Base-by-base conservation (phyloP, 2,329 filamentous ascomycete species). In the Bipolaris oryzae region DNA sequence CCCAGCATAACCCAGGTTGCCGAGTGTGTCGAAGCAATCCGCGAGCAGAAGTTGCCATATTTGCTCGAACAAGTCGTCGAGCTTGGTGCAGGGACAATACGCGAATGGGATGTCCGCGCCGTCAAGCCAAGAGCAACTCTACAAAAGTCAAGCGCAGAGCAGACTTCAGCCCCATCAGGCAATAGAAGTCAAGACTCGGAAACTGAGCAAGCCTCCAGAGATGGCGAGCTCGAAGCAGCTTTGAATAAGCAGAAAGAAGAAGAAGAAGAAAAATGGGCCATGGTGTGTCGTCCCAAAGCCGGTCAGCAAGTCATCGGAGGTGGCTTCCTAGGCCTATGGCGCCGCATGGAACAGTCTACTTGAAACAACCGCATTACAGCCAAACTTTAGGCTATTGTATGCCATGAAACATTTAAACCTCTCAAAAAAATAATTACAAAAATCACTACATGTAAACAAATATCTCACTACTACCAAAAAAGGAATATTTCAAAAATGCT, bases 1-100 rank as follows among this genome's bases (percentile, higher is more conserved):
- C 91, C 91, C 0, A 91, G 87, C 65, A 86, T 95, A 56, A 92
- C 90, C 9, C 91, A 94, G 73, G 89, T 94, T 53, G 86, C 83
- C 38, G 82, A 87, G 5, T 89, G 88, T 56, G 78, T 88, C 25
- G 76, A 82, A 43, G 73, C 79, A 37, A 82, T 87, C 31, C 82
- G 82, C 55, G 76, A 81, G 25, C 77, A 84, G 11, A 76, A 74
- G 2, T 77, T 91, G 50, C 85, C 85, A 0, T 79, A 87, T 43
- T 73, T 81, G 23, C 74, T 87, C 7, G 86, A 89, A 37, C 82
- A 79, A 42, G 84, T 87, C 0, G 68, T 89, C 15, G 87, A 90
- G 72, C 76, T 89, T 18, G 79, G 77, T 63, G 60, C 80, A 75
- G 50, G 79, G n/a, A 82, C 80, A 33, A 85, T 87, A 1, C 79